Percentiles rank a stretch among this genome's conserved stretches.
These are phyloP conservation scores for Pythium myriotylum DNA, from an alignment of 352 stramenopile genomes.

Conservation along the genomic window DNA sequence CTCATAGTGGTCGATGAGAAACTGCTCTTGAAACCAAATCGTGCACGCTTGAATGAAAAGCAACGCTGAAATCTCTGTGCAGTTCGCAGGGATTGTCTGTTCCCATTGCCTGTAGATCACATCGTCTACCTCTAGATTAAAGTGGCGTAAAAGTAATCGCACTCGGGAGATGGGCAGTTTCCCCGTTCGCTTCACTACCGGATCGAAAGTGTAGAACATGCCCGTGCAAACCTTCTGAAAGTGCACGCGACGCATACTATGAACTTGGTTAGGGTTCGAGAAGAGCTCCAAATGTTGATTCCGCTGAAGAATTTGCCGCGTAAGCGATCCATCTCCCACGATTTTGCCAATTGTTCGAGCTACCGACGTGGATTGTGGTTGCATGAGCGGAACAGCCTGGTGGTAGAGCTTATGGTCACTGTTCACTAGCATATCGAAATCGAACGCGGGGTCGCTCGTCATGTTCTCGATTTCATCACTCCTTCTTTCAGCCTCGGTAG, in stretches of 20 bases:
- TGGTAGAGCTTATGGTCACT: conserved; percentile 43
- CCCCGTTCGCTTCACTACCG: conserved; percentile 33
- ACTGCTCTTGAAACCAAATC: conserved; percentile 55
- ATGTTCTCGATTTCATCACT: conserved; percentile 3
- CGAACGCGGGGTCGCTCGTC: too few relatives aligned
- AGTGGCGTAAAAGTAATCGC: conserved; percentile 45
- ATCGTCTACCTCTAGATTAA: conserved; percentile 41
- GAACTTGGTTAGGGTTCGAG: not conserved
- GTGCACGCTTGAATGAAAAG: conserved; percentile 47
- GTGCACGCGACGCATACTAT: conserved; percentile 20
- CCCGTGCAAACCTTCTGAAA: conserved; percentile 55
- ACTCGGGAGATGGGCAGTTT: conserved; percentile 37
- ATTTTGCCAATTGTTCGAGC: conserved; percentile 64
- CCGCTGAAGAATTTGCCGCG: conserved; percentile 59
- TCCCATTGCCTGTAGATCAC: conserved; percentile 59
- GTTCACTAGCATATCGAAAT: too few relatives aligned
- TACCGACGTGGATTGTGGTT: conserved; percentile 58
- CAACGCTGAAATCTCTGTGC: conserved; percentile 39
- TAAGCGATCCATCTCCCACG: conserved; percentile 41
- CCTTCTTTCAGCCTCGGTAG: too few relatives aligned
- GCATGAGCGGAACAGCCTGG: conserved; percentile 58
- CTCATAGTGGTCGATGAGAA: conserved; percentile 37
- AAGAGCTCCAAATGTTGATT: conserved; percentile 13
- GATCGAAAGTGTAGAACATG: conserved; percentile 52
- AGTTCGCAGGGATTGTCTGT: conserved; percentile 40